Percentiles rank a stretch among this genome's conserved stretches.
Conservation (phyloP, 495 filamentous ascomycete genomes). For the Aspergillus sclerotiicarbonarius region DNA sequence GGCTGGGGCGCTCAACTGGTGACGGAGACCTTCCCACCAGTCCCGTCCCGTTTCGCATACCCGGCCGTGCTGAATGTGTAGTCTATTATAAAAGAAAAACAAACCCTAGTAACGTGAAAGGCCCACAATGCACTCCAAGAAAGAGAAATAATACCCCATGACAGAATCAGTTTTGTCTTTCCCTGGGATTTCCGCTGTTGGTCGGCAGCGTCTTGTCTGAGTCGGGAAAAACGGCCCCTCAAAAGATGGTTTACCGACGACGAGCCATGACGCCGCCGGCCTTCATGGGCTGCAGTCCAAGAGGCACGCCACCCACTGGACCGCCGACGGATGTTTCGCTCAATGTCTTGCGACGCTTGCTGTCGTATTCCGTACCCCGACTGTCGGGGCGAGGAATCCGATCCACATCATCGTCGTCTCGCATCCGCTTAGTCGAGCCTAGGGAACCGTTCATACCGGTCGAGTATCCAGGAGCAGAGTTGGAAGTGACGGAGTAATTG, state of each 20-base stretch:
- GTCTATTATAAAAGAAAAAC: slow-evolving; percentile 29
- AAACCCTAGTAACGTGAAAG: slow-evolving; percentile 18
- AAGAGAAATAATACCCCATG: slow-evolving; percentile 6
- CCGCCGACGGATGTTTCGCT: slow-evolving; percentile 55
- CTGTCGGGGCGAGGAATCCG: slow-evolving; percentile 68
- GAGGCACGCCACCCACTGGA: slow-evolving; percentile 41
- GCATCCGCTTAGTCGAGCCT: slow-evolving; percentile 72
- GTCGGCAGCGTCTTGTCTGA: slow-evolving; percentile 1
- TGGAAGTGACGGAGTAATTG: slow-evolving; percentile 60
- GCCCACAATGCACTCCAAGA: slow-evolving; percentile 16
- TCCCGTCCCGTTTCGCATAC: not conserved
- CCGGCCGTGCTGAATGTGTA: slow-evolving; percentile 10
- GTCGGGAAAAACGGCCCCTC: not conserved
- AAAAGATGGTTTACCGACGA: slow-evolving; percentile 31
- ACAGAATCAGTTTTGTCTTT: slow-evolving; percentile 14
- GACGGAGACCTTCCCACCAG: slow-evolving; percentile 3
- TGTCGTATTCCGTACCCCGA: slow-evolving; percentile 58
- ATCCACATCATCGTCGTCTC: slow-evolving; percentile 74
- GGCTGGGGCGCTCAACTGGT: not conserved
- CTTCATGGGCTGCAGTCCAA: slow-evolving; percentile 44
- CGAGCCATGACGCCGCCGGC: slow-evolving; percentile 39
- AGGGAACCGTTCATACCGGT: slow-evolving; percentile 65
- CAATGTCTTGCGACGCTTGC: slow-evolving; percentile 84
- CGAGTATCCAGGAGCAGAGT: slow-evolving; percentile 55
- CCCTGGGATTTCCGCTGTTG: slow-evolving; percentile 1